Evolutionary conservation across 495 filamentous ascomycete species (phyloP), one percentile per base, ranked within the genome.

Genomic region (Penicillium macrosclerotiorum): DNA sequence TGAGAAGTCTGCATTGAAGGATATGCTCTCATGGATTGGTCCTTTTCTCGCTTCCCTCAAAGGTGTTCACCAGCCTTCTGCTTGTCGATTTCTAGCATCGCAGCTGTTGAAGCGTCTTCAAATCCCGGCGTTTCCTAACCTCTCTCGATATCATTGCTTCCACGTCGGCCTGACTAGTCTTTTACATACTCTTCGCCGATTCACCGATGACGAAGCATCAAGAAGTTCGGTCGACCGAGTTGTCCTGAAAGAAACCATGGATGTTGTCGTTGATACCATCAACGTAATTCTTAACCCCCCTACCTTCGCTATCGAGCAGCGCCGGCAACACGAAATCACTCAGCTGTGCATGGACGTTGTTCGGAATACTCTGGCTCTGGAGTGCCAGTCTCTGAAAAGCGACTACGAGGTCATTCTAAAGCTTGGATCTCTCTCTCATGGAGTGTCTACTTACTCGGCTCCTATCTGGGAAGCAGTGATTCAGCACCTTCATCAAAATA

Each of bases 41-140:
- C 79, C 83, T 0, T 85, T 95, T 50, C 77, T 94, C 57, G 69
- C 72, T n/a, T 95, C 90, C 1, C 73, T 95, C 31, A 82, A 84
- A 41, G 65, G 80, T 2, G 77, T 77, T 22, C 85, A 86, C 51
- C 79, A 89, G 40, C 78, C 80, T 18, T 80, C 88, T 47, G 81
- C 84, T 12, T 91, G 85, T 64, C 79, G 88, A 30, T 73, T 81
- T 20, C 67, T 95, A 25, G 70, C 84, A 5, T 74, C 80, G 35
- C 81, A 89, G 55, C 73, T 95, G 12, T 73, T 94, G 20, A 75
- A 81, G 39, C 76, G 74, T 9, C 73, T 89, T 24, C 85, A 90
- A 50, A 62, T 70, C 18, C 40, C 58, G 1, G 72, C 69, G 19
- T 73, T 75, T 41, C 72, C 71, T 0, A 59, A 69, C 12, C 42